Base-by-base conservation (phyloP, 2,329 filamentous ascomycete genomes). In the Hymenotorrendiella dingleyae region DNA sequence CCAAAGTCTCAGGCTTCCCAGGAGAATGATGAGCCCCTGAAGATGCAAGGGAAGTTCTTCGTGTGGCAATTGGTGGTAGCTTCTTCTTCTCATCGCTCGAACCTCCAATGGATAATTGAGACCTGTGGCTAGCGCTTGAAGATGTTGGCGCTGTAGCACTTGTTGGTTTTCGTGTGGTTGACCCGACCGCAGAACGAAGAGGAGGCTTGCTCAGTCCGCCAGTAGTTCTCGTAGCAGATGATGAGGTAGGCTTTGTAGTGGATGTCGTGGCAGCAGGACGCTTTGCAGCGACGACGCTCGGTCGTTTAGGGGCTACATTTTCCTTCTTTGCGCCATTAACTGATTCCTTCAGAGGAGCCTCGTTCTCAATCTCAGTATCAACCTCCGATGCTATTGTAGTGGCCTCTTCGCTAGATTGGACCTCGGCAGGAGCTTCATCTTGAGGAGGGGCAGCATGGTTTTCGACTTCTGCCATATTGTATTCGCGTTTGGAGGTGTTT, bases 131-230 rank as follows among this genome's bases (percentile, higher is more conserved):
- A 36, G 54, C 39, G 40, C 49, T 59, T 11, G 56, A 42, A 44
- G 59, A 53, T 33, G 58, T 57, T 32, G 58, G 45, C 16, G 46
- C 55, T 9, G 60, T 62, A n/a, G 57, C 56, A 47, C 46, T 56
- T 21, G 57, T 42, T 21, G 58, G 42, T 43, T 62, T 62, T 40
- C 57, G 56, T 16, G 54, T 43, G 37, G 53, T 40, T 24, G 55
- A 50, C 11, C 47, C 54, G 40, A 51, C 29, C 14, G 49, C 42
- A 16, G 58, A 53, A 20, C 60, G 56, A 36, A 59, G 54, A 27
- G 60, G 60, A 32, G 60, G 60, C 42, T 62, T 63, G 44, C 55
- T 60, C 19, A 62, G 42, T n/a, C 57, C 59, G 35, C 56, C 55
- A 22, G 54, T 52, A 22, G 56, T 49, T 30, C 54, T 48, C 29